Evolutionary conservation across 2,329 filamentous ascomycete genomes (phyloP), one percentile per base, ranked within the genome.

Genomic region (Colletotrichum horii): DNA sequence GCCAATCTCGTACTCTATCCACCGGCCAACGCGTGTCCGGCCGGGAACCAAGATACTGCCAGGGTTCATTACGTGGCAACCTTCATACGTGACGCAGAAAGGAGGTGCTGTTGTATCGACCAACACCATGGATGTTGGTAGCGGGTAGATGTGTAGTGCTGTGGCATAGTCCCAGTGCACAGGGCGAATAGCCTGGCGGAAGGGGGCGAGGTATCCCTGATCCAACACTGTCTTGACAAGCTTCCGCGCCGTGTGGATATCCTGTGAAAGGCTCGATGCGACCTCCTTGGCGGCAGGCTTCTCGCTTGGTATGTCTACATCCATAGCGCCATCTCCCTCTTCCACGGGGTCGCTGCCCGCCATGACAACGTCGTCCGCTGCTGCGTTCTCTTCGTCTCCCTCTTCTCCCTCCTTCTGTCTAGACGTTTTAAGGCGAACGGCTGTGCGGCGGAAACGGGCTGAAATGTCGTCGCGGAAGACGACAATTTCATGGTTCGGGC

Each of bases 61-160:
- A 0, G 97, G 96, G 83, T 99, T 99, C 91, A 99, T 93, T 38
- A 98, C 96, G 85, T 97, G 95, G 81, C 97, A 98, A 0, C 96
- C 96, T 84, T 98, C 96, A 81, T 98, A 98, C 16, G 95, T 98
- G 78, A 98, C 88, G 70, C 94, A 94, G 81, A 98, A 99, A 0
- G 95, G 90, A 16, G 94, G 93, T 12, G 94, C 93, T 56, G 96
- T 95, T 0, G 94, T 88, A 84, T 99, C 97, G 3, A 95, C 93
- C 6, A 99, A 85, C 19, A 97, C 91, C 81, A 98, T 87, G 1
- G 94, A 92, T 24, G 95, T 96, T 3, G 97, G 97, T 32, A 98
- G 85, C 11, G 96, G 97, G 83, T 98, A 98, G 26, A 99, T 86
- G 70, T 95, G 93, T 78, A 98, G 84, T 4, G 94, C 87, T 7